Evolutionary conservation across 2,329 filamentous ascomycete species (phyloP), one percentile per base, ranked within the genome.

Genomic region (Trichoderma simmonsii): DNA sequence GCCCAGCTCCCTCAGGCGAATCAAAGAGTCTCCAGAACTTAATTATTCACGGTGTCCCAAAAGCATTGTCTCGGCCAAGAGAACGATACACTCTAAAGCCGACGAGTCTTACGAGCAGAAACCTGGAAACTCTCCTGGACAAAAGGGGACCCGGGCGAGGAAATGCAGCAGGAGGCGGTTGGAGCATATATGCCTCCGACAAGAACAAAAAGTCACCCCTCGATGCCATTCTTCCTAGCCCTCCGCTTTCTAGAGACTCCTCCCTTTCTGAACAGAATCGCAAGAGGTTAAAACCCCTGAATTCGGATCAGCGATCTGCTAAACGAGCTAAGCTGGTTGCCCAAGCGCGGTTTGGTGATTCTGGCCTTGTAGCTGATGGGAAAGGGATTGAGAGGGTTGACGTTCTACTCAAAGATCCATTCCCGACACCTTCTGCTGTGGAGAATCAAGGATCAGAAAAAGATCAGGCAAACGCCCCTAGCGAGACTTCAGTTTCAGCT

Each of bases 21-120:
- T 84, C 86, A 5, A 88, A 88, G 64, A 92, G 89, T 75, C 82
- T 96, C 30, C 89, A 91, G 70, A 89, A 88, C 51, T 84, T 96
- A 4, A 89, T 97, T 5, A 85, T 94, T 34, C 91, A 94, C 73
- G 92, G 93, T 2, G 90, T 97, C 8, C 93, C 94, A 0, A 94
- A 93, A 77, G 94, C 94, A 0, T 86, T 97, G 14, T 96, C 93
- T 0, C 86, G 90, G 15, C 92, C 93, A 0, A 88, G 91, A 34
- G 87, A 91, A 73, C 87, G 94, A 34, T 95, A 93, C 75, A 86
- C 89, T 0, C 83, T 97, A 1, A 87, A 89, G 73, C 81, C 88
- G 6, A 93, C 92, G 2, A 89, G 87, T 63, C 84, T 97, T 24
- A 87, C 88, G 0, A 92, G 93, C 18, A 90, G 89, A 75, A 95